Percentiles rank a stretch among this genome's conserved stretches.
Evolutionary conservation across 192 early-diverging fungal species (phyloP).

Genomic region (Irineochytrium annulatum): DNA sequence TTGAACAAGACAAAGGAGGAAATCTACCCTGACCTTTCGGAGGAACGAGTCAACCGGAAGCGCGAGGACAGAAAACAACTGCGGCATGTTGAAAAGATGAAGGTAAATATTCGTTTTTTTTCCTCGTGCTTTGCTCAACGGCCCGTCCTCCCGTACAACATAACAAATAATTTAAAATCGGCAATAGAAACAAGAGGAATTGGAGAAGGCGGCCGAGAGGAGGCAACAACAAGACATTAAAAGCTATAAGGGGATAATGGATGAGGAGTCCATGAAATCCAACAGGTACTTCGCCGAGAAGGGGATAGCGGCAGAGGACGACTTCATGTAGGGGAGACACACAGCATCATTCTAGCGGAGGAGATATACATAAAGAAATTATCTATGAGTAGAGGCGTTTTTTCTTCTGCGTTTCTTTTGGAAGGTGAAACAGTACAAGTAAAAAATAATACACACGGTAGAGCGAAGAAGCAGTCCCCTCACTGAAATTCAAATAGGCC

Average conservation of each 20-base stretch:
- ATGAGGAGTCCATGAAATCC: constrained; percentile 29
- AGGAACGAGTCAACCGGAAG: constrained; percentile 61
- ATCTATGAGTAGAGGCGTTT: too few relatives aligned
- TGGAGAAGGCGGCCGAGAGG: constrained; percentile 34
- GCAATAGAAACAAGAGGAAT: constrained; percentile 38
- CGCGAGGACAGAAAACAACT: constrained; percentile 28
- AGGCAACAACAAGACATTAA: constrained; percentile 31
- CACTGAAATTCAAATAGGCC: too few relatives aligned
- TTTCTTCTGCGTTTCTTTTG: too few relatives aligned
- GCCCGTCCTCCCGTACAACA: background rate
- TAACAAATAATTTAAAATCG: too few relatives aligned
- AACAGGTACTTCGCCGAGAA: constrained; percentile 21
- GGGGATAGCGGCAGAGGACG: constrained; percentile 30
- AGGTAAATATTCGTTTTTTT: constrained; percentile 3
- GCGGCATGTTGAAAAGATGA: constrained; percentile 37
- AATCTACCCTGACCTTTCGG: constrained; percentile 69
- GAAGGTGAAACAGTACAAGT: too few relatives aligned
- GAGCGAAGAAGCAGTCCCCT: too few relatives aligned
- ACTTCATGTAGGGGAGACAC: constrained; percentile 58
- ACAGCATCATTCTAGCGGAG: too few relatives aligned
- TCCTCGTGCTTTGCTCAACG: background rate
- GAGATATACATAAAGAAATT: too few relatives aligned
- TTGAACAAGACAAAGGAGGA: constrained; percentile 91
- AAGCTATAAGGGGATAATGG: constrained; percentile 42
- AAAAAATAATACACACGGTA: too few relatives aligned